Conservation (phyloP, 164 flowering plant species). For the Tetracentron sinense region DNA sequence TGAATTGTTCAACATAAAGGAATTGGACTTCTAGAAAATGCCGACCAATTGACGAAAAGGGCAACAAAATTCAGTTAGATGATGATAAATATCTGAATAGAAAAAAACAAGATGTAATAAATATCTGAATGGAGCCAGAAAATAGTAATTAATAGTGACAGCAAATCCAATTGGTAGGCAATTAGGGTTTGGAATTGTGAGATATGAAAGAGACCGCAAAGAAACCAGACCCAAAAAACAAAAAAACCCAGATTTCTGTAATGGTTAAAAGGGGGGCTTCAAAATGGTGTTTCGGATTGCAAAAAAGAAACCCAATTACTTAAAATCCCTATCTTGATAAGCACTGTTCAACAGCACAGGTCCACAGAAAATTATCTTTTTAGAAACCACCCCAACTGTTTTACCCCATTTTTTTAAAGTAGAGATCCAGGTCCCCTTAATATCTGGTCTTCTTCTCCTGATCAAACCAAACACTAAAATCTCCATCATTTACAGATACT, state of each 20-base stretch:
- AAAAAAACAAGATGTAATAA: constrained; percentile 28
- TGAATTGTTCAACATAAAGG: constrained; percentile 29
- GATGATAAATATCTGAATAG: constrained; percentile 57
- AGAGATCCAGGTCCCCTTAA: background rate
- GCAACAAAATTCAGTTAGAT: constrained; percentile 41
- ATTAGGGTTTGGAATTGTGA: constrained; percentile 29
- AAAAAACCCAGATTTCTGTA: constrained; percentile 15
- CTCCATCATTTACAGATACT: too few species aligned
- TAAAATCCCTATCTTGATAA: background rate
- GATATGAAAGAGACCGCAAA: constrained; percentile 40
- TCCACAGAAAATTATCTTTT: constrained; percentile 5
- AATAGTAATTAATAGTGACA: constrained; percentile 17
- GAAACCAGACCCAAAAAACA: constrained; percentile 23
- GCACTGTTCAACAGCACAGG: constrained; percentile 1
- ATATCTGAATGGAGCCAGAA: constrained; percentile 15
- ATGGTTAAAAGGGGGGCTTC: constrained; percentile 5
- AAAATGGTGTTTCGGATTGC: constrained; percentile 8
- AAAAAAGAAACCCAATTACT: background rate
- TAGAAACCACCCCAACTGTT: background rate
- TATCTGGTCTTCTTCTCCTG: background rate
- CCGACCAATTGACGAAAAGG: constrained; percentile 50
- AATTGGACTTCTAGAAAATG: constrained; percentile 46
- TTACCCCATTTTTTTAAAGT: background rate
- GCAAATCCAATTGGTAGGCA: constrained; percentile 23
- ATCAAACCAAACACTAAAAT: background rate